A percentile compares a stretch with the other conserved stretches of the same genome.
Evolutionary conservation across 2,329 filamentous ascomycete genomes (phyloP).

Genomic region (Metarhizium sp.): DNA sequence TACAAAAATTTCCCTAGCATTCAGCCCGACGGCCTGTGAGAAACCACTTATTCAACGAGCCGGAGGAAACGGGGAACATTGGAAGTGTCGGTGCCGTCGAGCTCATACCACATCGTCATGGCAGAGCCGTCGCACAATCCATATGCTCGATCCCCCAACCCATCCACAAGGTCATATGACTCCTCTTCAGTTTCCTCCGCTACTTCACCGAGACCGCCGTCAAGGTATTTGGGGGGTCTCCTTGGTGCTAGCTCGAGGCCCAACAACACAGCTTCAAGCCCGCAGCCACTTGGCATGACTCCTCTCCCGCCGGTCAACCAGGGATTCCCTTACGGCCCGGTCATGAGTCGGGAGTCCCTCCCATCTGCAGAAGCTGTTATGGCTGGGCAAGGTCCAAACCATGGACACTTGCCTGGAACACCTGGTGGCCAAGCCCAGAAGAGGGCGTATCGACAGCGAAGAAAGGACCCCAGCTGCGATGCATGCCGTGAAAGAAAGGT

Average conservation of each 20-base stretch:
- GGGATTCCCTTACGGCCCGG: slow-evolving; percentile 42
- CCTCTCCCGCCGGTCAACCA: slow-evolving; percentile 37
- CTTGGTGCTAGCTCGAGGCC: slow-evolving; percentile 43
- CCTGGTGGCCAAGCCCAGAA: slow-evolving; percentile 62
- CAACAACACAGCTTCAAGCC: slow-evolving; percentile 37
- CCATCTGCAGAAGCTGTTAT: slow-evolving; percentile 48
- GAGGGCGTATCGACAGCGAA: slow-evolving; percentile 83
- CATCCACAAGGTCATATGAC: slow-evolving; percentile 52
- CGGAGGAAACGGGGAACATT: neutral
- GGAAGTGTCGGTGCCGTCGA: neutral
- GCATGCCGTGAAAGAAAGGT: slow-evolving; percentile 82
- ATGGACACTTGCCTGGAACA: slow-evolving; percentile 28
- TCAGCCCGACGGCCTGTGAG: neutral
- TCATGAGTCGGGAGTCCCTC: slow-evolving; percentile 50
- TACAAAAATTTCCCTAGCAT: neutral
- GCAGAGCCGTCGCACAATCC: slow-evolving; percentile 44
- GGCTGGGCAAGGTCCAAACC: slow-evolving; percentile 39
- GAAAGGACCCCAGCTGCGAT: slow-evolving; percentile 96
- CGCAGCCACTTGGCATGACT: slow-evolving; percentile 45
- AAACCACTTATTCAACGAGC: neutral
- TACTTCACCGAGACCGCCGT: slow-evolving; percentile 46
- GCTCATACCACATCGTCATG: slow-evolving; percentile 29
- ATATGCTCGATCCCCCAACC: slow-evolving; percentile 53
- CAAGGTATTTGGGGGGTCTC: slow-evolving; percentile 41
- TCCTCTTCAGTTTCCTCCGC: slow-evolving; percentile 55